Conservation (phyloP, 2,329 filamentous ascomycete genomes). For the Akanthomyces uredinophilus region DNA sequence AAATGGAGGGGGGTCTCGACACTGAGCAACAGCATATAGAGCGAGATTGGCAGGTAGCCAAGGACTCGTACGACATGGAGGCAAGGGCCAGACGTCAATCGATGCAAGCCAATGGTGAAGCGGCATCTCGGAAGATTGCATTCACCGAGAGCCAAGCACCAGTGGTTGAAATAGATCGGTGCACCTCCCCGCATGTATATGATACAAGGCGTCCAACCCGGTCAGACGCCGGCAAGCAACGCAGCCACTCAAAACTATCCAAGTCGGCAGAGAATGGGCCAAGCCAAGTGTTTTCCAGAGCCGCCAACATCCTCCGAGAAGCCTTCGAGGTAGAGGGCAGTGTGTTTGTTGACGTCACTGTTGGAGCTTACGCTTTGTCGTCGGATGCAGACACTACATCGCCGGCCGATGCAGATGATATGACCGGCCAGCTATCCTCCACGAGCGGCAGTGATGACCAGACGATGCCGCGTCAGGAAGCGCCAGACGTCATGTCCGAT, state of each 20-base stretch:
- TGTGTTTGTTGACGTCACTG: slow-evolving; percentile 29
- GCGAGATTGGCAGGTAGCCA: background rate
- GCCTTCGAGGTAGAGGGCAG: slow-evolving; percentile 38
- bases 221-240: background rate
- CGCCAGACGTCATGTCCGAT: slow-evolving; percentile 14
- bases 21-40: background rate
- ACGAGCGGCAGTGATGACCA: slow-evolving; percentile 4
- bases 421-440: background rate
- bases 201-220: background rate
- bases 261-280: background rate
- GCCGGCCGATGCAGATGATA: background rate
- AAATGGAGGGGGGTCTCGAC: slow-evolving; percentile 13
- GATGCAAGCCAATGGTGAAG: too few relatives aligned
- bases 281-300: slow-evolving; percentile 33
- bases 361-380: slow-evolving; percentile 13
- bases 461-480: background rate
- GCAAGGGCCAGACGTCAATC: too few relatives aligned
- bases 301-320: slow-evolving; percentile 38
- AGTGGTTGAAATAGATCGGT: background rate
- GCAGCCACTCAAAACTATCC: background rate
- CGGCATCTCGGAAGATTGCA: too few relatives aligned
- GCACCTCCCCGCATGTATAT: background rate
- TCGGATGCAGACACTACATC: background rate
- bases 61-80: background rate
- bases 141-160: background rate